Evolutionary conservation across 805 yeast species (phyloP), one percentile per base, ranked within the genome.

Genomic region (Alloascoidea hylecoeti): DNA sequence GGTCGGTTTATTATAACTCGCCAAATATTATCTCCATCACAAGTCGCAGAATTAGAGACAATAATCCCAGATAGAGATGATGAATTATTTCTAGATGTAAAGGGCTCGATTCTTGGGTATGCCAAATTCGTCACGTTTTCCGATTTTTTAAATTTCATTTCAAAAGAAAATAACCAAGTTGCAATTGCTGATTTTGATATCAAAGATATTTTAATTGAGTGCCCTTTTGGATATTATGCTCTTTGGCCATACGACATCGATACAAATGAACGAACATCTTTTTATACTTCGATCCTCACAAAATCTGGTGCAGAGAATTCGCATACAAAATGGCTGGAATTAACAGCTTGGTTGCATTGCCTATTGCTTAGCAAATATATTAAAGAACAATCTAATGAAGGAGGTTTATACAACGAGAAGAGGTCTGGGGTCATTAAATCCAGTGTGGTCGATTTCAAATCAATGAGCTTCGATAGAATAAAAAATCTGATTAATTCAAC

Each of bases 1-100:
- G 41, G 55, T 32, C 19, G 35, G 4, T 30, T 46, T 9, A 42
- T 44, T 30, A 48, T 42, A 17, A 5, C 33, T 18, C 9, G 30
- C 13, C 9, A n/a, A n/a, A 23, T 23, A 9, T 9, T 23, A n/a
- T 9, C 30, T 23, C 30, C 30, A 23, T 9, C 30, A 23, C 30
- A 23, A n/a, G 30, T 23, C 30, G 9, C 30, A 23, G 30, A 9
- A 9, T n/a, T 23, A 9, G 30, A 23, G n/a, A 23, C 30, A 23
- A 23, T 23, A 9, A 23, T 23, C n/a, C 30, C 30, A 23, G 30
- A 23, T 9, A 23, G 30, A 23, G 30, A 23, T 23, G 30, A 23
- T 23, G 30, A 23, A 23, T n/a, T 23, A 9, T 23, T 23, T n/a
- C 9, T 23, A 9, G 30, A 23, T n/a, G 13, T n/a, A 9, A 23